A percentile compares a stretch with the other conserved stretches of the same genome.
Conservation (phyloP, 306 rosid species). For the Inga laurina region DNA sequence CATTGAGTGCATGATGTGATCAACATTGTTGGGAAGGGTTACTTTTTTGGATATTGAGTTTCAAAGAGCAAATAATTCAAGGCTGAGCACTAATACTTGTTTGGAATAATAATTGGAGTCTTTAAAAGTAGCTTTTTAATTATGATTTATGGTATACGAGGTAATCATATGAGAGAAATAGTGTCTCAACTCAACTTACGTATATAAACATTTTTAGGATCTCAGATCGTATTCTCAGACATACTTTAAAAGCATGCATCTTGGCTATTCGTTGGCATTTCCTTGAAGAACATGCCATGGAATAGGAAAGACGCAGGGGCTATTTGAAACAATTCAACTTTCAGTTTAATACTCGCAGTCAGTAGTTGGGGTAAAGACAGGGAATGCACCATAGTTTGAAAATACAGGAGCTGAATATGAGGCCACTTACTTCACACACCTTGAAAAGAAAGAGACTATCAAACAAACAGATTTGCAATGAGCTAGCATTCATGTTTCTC, state of each 20-base stretch:
- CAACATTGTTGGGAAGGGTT: too few species aligned
- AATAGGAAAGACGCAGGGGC: not conserved
- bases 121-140: too few species aligned
- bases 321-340: too few species aligned
- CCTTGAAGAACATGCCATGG: not conserved
- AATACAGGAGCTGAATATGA: not conserved
- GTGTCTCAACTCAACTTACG: too few species aligned
- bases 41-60: too few species aligned
- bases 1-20: too few species aligned
- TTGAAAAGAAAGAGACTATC: slow-evolving; percentile 27
- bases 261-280: not conserved
- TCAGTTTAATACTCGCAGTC: not conserved
- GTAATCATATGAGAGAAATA: too few species aligned
- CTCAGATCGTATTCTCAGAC: too few species aligned
- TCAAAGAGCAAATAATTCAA: too few species aligned
- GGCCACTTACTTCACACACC: slow-evolving; percentile 28
- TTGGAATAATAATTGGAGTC: too few species aligned
- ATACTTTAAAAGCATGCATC: not conserved
- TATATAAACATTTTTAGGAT: too few species aligned
- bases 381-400: not conserved
- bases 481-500: slow-evolving; percentile 29
- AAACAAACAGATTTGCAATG: slow-evolving; percentile 41
- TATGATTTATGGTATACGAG: too few species aligned
- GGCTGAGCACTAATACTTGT: not conserved
- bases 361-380: not conserved